phyloP scores from a whole-genome alignment of 1,284 basidiomycete species.

The Exobasidium rhododendri region DNA sequence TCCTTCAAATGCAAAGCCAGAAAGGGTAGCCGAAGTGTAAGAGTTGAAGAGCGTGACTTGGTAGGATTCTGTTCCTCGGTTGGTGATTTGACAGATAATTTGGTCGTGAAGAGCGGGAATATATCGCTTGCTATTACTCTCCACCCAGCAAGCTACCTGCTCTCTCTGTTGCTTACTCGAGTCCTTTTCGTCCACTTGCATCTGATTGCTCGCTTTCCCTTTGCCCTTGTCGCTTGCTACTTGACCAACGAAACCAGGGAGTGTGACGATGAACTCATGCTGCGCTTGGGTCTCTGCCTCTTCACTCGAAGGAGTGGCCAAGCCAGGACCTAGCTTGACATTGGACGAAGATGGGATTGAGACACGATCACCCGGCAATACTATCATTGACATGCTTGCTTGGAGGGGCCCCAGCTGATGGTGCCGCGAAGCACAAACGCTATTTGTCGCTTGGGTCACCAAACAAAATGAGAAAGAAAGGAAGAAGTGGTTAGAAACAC shows the following conservation, averaged over 20 bases:
- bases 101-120: slow-evolving; percentile 35
- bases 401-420: too few species aligned
- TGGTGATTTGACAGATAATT: slow-evolving; percentile 47
- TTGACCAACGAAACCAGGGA: slow-evolving; percentile 9
- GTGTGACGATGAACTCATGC: neutral
- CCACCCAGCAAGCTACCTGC: slow-evolving; percentile 26
- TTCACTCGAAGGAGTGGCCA: neutral
- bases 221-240: neutral
- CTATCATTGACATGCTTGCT: slow-evolving; percentile 3
- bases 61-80: slow-evolving; percentile 43
- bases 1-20: slow-evolving; percentile 50
- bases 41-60: slow-evolving; percentile 38
- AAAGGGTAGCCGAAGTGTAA: slow-evolving; percentile 32
- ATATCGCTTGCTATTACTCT: slow-evolving; percentile 37
- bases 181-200: slow-evolving; percentile 4
- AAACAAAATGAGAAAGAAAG: too few species aligned
- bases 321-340: slow-evolving; percentile 13
- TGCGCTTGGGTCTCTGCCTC: slow-evolving; percentile 1
- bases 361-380: slow-evolving; percentile 2
- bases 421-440: too few species aligned
- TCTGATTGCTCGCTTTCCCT: neutral
- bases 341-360: neutral
- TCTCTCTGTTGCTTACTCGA: neutral
- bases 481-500: too few species aligned
- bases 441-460: too few species aligned